A percentile compares a stretch with the other conserved stretches of the same genome.
These are phyloP conservation scores for Paragyromitra xinjiangensis DNA, from an alignment of 495 filamentous ascomycete species.

Conservation along the genomic window DNA sequence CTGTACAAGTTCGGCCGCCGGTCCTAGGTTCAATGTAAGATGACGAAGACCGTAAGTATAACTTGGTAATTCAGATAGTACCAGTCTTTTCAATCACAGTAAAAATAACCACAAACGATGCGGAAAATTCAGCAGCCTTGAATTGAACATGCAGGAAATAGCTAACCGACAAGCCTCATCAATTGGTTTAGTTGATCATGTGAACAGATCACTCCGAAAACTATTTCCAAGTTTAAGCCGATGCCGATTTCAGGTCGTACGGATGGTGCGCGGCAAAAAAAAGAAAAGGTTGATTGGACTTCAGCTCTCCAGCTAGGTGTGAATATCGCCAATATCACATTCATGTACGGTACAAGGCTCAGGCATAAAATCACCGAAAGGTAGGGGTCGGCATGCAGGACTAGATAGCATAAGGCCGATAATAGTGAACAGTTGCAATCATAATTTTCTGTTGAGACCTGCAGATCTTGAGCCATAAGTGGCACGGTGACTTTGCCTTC, in stretches of 20 bases:
- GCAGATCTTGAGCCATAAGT: no score
- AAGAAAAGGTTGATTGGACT: neutral
- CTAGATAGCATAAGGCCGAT: neutral
- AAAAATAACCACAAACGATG: neutral
- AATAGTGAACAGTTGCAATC: neutral
- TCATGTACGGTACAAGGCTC: neutral
- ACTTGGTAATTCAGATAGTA: neutral
- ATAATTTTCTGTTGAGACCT: no score
- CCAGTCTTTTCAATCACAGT: neutral
- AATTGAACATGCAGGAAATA: slow-evolving; percentile 8
- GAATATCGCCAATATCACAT: neutral
- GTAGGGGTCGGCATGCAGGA: neutral
- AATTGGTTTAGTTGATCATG: slow-evolving; percentile 14
- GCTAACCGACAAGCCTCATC: neutral
- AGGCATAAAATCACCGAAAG: neutral
- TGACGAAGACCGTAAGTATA: neutral
- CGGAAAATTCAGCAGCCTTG: neutral
- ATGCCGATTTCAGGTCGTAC: neutral
- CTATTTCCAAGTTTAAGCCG: neutral
- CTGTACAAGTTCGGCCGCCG: neutral
- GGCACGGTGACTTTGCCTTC: no score
- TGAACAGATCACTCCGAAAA: neutral
- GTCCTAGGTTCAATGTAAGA: neutral
- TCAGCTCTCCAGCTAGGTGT: slow-evolving; percentile 13
- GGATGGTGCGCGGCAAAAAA: neutral